phyloP scores from a whole-genome alignment of 805 yeast genomes.

The Candida adriatica region DNA sequence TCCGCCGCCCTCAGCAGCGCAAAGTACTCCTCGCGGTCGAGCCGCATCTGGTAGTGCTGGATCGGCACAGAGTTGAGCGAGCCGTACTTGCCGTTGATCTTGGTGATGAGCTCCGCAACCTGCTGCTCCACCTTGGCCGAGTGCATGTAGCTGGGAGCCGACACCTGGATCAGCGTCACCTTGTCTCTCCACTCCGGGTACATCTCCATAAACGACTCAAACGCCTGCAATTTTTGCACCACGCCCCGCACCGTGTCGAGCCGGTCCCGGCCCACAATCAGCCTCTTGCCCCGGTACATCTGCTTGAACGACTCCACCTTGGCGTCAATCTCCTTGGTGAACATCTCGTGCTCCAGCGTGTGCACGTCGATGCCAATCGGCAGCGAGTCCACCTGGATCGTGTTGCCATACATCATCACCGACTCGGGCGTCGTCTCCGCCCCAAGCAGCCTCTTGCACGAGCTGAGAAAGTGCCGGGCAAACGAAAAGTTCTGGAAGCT shows the following conservation, averaged over 20 bases:
- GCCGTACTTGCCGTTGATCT: slow-evolving; percentile 83
- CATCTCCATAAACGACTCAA: slow-evolving; percentile 79
- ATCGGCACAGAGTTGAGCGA: slow-evolving; percentile 79
- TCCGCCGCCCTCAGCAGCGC: slow-evolving; percentile 89
- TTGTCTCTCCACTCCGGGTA: slow-evolving; percentile 88
- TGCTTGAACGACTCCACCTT: slow-evolving; percentile 61
- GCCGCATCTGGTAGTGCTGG: slow-evolving; percentile 85
- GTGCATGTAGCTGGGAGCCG: slow-evolving; percentile 53
- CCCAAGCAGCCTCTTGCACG: slow-evolving; percentile 84
- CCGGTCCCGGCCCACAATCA: slow-evolving; percentile 91
- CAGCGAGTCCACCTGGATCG: slow-evolving; percentile 63
- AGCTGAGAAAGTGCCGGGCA: slow-evolving; percentile 83
- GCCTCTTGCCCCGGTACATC: slow-evolving; percentile 57
- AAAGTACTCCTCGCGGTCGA: slow-evolving; percentile 81
- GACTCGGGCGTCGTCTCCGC: slow-evolving; percentile 43
- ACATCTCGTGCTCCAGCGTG: slow-evolving; percentile 54
- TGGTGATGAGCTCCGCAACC: slow-evolving; percentile 74
- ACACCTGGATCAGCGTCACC: slow-evolving; percentile 87
- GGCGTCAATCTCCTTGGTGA: slow-evolving; percentile 40
- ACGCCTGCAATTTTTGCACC: slow-evolving; percentile 86
- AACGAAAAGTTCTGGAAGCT: slow-evolving; percentile 84
- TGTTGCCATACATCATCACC: slow-evolving; percentile 70
- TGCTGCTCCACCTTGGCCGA: slow-evolving; percentile 66
- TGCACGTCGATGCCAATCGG: slow-evolving; percentile 89
- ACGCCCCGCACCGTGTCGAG: slow-evolving; percentile 91